These are phyloP conservation scores for Ciborinia camelliae DNA, from an alignment of 2,329 filamentous ascomycete genomes.

Conservation along the genomic window DNA sequence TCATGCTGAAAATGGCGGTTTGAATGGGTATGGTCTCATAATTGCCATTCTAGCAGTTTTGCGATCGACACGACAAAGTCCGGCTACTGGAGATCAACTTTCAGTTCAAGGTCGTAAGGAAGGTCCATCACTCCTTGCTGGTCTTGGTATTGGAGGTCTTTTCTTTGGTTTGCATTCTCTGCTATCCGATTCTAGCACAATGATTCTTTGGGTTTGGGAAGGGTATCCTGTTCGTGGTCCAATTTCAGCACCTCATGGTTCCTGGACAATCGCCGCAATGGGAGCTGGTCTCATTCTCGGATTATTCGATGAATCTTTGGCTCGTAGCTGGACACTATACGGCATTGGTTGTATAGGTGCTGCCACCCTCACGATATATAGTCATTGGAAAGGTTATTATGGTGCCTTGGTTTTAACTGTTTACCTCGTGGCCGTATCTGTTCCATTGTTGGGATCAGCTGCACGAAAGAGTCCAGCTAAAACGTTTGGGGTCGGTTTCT, in stretches of 20 bases:
- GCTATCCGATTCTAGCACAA: slow-evolving; percentile 94
- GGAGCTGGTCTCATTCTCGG: slow-evolving; percentile 73
- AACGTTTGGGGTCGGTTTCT: slow-evolving; percentile 84
- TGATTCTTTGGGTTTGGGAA: slow-evolving; percentile 98
- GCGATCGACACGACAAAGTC: slow-evolving; percentile 66
- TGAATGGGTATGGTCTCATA: slow-evolving; percentile 78
- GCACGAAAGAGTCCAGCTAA: slow-evolving; percentile 71
- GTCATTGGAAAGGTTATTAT: slow-evolving; percentile 86
- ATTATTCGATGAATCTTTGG: slow-evolving; percentile 66
- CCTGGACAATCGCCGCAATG: slow-evolving; percentile 84
- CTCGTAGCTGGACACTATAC: slow-evolving; percentile 76
- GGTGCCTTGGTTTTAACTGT: slow-evolving; percentile 72
- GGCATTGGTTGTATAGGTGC: slow-evolving; percentile 77
- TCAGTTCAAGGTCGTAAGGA: slow-evolving; percentile 53
- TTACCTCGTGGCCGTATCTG: slow-evolving; percentile 78
- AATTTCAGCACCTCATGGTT: slow-evolving; percentile 83
- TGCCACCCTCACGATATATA: slow-evolving; percentile 69
- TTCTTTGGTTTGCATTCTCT: slow-evolving; percentile 90
- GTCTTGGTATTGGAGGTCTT: slow-evolving; percentile 75
- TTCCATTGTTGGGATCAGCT: slow-evolving; percentile 72
- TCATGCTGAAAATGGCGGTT: slow-evolving; percentile 84
- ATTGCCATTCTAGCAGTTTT: slow-evolving; percentile 73
- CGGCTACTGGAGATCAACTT: slow-evolving; percentile 41
- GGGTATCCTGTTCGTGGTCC: slow-evolving; percentile 89
- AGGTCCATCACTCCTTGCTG: slow-evolving; percentile 68